These are phyloP conservation scores for Nakataea oryzae DNA, from an alignment of 2,329 filamentous ascomycete genomes.

Conservation along the genomic window DNA sequence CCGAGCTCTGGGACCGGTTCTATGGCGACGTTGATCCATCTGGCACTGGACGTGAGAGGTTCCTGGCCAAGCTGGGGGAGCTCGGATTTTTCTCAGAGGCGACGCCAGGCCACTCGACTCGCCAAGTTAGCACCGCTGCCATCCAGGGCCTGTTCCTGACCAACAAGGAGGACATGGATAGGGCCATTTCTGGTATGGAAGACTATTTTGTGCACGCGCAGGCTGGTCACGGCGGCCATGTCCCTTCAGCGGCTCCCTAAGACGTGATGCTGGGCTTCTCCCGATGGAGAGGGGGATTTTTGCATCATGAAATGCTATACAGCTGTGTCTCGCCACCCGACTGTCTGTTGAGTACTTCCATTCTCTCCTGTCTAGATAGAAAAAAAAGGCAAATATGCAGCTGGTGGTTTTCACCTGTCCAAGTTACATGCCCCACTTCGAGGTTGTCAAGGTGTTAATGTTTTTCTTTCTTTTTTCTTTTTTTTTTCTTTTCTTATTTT, in stretches of 20 bases:
- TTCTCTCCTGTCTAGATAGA: too few relatives aligned
- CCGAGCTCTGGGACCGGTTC: constrained; percentile 86
- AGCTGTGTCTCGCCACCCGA: neutral
- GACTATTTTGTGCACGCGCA: neutral
- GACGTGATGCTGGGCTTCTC: neutral
- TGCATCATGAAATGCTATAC: neutral
- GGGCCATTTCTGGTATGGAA: constrained; percentile 55
- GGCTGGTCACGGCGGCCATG: neutral
- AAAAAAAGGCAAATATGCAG: too few relatives aligned
- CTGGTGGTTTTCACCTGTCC: too few relatives aligned
- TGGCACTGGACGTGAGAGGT: constrained; percentile 51
- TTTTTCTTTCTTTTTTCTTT: too few relatives aligned
- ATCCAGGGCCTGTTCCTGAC: constrained; percentile 92
- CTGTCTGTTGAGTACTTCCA: too few relatives aligned
- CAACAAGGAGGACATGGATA: constrained; percentile 84
- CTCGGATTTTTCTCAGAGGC: constrained; percentile 56
- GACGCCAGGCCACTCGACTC: constrained; percentile 23
- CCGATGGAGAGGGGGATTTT: neutral
- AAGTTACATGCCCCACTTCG: too few relatives aligned
- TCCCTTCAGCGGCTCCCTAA: neutral
- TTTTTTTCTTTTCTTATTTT: too few relatives aligned
- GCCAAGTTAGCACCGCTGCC: constrained; percentile 72
- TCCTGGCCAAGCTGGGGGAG: constrained; percentile 59
- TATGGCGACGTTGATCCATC: constrained; percentile 71
- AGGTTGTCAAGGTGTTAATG: too few relatives aligned